Conservation (phyloP, 768 basidiomycete species). For the Calocybe gangraenosa region DNA sequence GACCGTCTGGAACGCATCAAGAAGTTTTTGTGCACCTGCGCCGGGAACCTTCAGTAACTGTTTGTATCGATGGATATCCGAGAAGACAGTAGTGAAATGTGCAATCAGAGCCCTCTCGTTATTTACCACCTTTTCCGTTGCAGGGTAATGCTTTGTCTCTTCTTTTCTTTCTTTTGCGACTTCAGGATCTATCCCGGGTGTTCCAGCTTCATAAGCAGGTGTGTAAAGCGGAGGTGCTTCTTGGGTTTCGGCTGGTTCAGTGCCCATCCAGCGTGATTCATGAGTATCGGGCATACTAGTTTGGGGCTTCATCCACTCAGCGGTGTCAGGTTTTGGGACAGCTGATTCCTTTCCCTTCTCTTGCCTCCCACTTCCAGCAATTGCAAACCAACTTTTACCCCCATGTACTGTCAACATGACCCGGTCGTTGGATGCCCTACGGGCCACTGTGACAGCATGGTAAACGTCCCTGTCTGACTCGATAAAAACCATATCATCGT, state of each 20-base stretch:
- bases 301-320: no score
- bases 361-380: background rate
- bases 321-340: no score
- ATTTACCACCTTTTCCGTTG: no score
- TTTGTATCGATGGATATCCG: constrained; percentile 4
- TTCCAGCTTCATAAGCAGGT: background rate
- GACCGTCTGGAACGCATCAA: constrained; percentile 11
- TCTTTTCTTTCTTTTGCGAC: no score
- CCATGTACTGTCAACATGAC: constrained; percentile 1
- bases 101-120: constrained; percentile 1
- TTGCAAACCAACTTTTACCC: constrained; percentile 1
- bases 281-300: no score
- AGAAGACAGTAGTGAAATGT: constrained; percentile 1
- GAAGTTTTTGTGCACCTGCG: constrained; percentile 3
- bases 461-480: constrained; percentile 1
- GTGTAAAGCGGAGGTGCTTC: no score
- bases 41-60: background rate
- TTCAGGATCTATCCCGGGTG: background rate
- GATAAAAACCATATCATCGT: constrained; percentile 4
- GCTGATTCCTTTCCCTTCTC: background rate
- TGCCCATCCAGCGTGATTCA: no score
- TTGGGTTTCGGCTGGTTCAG: no score
- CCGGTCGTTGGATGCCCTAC: background rate
- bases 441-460: background rate
- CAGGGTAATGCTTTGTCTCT: no score